phyloP scores from a whole-genome alignment of 1,139 yeast species.

The Geotrichum europaeum region DNA sequence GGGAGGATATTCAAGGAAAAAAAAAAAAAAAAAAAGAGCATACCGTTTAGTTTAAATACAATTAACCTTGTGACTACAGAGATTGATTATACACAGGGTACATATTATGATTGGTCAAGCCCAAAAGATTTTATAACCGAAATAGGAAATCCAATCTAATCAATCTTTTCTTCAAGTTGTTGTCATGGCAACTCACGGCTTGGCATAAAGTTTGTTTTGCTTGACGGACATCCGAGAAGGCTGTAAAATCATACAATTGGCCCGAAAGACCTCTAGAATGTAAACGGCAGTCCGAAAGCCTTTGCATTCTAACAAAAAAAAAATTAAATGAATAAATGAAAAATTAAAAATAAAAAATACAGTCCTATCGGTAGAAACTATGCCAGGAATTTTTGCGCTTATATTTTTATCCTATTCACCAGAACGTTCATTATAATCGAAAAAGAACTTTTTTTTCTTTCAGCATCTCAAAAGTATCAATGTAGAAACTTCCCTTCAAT shows the following conservation, averaged over 20 bases:
- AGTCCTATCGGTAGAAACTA: no score
- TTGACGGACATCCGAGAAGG: background rate
- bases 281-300: background rate
- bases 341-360: no score
- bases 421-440: no score
- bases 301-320: background rate
- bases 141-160: background rate
- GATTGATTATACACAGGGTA: background rate
- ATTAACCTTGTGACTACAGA: background rate
- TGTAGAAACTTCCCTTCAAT: background rate
- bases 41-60: background rate
- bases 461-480: no score
- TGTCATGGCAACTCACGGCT: conserved; percentile 1
- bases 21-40: background rate
- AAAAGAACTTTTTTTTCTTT: no score
- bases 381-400: no score
- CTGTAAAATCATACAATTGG: background rate
- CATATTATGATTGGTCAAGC: background rate
- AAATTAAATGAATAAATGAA: no score
- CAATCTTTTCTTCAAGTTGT: background rate
- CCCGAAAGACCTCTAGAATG: background rate
- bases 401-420: no score
- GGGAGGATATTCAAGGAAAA: no score
- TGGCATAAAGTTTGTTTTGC: background rate
- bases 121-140: background rate